phyloP scores from a whole-genome alignment of 306 rosid species.

The Luffa acutangula region DNA sequence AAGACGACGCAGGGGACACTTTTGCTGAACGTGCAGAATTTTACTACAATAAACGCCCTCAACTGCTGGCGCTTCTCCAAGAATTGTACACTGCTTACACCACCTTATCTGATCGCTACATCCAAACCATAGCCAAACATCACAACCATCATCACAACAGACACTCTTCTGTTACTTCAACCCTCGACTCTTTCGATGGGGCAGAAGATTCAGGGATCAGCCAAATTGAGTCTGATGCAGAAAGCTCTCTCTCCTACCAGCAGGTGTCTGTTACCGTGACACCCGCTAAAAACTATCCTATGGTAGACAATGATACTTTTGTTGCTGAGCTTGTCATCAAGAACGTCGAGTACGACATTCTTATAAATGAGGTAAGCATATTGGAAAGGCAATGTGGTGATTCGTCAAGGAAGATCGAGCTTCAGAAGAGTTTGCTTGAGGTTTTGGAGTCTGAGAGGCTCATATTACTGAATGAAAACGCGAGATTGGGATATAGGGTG shows the following conservation, averaged over 20 bases:
- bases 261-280: constrained; percentile 11
- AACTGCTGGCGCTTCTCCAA: constrained; percentile 54
- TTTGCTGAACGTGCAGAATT: constrained; percentile 85
- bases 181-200: constrained; percentile 35
- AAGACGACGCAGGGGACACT: constrained; percentile 42
- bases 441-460: constrained; percentile 91
- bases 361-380: constrained; percentile 38
- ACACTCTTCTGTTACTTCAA: constrained; percentile 47
- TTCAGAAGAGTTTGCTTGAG: constrained; percentile 81
- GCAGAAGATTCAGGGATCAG: constrained; percentile 28
- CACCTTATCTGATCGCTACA: constrained; percentile 69
- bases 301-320: constrained; percentile 18
- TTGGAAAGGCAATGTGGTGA: constrained; percentile 49
- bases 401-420: constrained; percentile 56
- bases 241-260: constrained; percentile 72
- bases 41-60: constrained; percentile 87
- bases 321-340: constrained; percentile 66
- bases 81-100: constrained; percentile 78
- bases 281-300: constrained; percentile 5
- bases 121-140: constrained; percentile 46
- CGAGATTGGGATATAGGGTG: constrained; percentile 48
- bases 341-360: constrained; percentile 54
- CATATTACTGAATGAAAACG: constrained; percentile 70
- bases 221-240: constrained; percentile 58
- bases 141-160: constrained; percentile 26